Evolutionary conservation across 306 rosid species (phyloP).

Genomic region (Calophaca sinica): DNA sequence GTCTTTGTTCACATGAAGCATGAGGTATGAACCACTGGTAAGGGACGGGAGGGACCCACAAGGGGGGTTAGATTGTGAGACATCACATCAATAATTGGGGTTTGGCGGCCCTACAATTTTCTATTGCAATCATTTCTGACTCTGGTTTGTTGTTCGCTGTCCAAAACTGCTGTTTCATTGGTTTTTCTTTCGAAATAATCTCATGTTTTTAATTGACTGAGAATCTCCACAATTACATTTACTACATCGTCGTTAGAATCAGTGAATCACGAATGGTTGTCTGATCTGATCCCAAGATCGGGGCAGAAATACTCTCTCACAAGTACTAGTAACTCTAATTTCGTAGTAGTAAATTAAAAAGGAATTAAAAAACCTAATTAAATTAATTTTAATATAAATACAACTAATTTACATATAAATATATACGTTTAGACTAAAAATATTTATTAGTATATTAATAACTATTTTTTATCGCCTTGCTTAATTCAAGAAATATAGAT

Average conservation of each 20-base stretch:
- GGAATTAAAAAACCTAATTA: too few species aligned
- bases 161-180: background rate
- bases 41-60: background rate
- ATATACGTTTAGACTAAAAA: too few species aligned
- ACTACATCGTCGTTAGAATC: background rate
- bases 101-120: background rate
- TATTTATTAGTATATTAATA: too few species aligned
- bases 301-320: too few species aligned
- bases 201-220: background rate
- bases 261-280: background rate
- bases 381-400: too few species aligned
- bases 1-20: constrained; percentile 10
- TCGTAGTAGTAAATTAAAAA: too few species aligned
- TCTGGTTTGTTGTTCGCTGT: background rate
- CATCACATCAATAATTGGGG: constrained; percentile 28
- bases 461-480: too few species aligned
- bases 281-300: background rate
- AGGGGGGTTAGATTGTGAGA: background rate
- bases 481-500: too few species aligned
- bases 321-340: too few species aligned
- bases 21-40: background rate
- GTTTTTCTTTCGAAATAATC: background rate
- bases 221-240: background rate
- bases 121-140: constrained; percentile 11
- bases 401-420: too few species aligned